phyloP scores from a whole-genome alignment of 495 filamentous ascomycete species.

The Aspergillus taichungensis region DNA sequence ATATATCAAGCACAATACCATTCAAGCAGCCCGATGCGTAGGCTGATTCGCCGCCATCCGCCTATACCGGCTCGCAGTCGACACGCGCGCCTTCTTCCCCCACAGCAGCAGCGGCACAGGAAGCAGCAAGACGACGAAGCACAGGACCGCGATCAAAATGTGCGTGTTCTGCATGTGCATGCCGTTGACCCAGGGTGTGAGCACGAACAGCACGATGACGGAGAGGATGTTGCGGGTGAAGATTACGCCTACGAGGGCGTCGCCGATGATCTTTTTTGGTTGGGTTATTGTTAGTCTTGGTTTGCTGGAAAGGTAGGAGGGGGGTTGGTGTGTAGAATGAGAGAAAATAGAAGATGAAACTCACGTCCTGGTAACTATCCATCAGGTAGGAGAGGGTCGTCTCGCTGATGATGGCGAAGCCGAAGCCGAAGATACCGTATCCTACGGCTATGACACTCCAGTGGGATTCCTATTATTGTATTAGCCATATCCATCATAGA shows the following conservation, averaged over 20 bases:
- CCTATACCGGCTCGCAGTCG: no score
- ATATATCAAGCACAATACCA: no score
- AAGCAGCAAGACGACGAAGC: no score
- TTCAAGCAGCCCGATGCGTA: no score
- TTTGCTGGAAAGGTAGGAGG: neutral
- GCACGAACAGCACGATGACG: conserved; percentile 18
- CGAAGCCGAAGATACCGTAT: conserved; percentile 19
- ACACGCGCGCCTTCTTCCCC: no score
- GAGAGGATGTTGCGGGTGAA: conserved; percentile 18
- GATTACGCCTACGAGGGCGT: conserved; percentile 19
- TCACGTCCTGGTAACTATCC: conserved; percentile 21
- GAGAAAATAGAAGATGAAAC: neutral
- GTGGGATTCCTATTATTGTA: conserved; percentile 18
- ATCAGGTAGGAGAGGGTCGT: conserved; percentile 22
- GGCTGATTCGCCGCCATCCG: no score
- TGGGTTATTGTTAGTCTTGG: no score
- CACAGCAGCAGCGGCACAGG: no score
- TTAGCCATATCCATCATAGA: no score
- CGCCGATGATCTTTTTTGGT: conserved; percentile 25
- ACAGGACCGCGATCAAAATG: no score
- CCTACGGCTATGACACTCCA: conserved; percentile 24
- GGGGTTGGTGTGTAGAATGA: neutral
- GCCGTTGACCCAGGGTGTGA: conserved; percentile 20
- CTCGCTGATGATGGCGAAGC: conserved; percentile 13
- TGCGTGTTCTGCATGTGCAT: neutral